Conservation (phyloP, 2,329 filamentous ascomycete species). For the Chalaropsis thielavioides region DNA sequence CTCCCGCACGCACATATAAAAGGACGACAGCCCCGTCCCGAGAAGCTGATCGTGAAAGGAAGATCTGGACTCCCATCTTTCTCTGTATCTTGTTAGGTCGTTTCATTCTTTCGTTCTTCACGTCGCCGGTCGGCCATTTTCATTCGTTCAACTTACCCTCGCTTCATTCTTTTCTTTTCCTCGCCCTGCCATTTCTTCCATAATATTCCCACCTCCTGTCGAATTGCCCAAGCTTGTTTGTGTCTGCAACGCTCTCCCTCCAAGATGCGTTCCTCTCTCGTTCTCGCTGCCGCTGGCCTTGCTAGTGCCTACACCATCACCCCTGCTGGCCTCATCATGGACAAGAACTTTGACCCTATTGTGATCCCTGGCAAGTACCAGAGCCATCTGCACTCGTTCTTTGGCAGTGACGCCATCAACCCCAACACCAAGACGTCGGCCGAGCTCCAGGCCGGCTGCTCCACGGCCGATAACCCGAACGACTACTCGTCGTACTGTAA, state of each 20-base stretch:
- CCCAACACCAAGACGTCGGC: slow-evolving; percentile 23
- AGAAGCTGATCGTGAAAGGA: background rate
- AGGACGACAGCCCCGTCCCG: background rate
- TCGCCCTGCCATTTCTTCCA: background rate
- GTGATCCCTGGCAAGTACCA: slow-evolving; percentile 24
- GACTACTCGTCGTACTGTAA: slow-evolving; percentile 33
- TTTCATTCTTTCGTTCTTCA: background rate
- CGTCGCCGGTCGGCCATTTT: background rate
- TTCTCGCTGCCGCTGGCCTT: background rate
- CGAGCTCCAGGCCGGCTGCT: slow-evolving; percentile 30
- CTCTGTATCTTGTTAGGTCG: background rate
- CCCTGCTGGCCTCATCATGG: slow-evolving; percentile 22
- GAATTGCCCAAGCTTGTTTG: background rate
- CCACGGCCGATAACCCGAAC: slow-evolving; percentile 32
- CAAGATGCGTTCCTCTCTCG: background rate
- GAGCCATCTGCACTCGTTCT: slow-evolving; percentile 27
- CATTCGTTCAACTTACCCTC: background rate
- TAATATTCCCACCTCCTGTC: background rate
- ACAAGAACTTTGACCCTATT: slow-evolving; percentile 26
- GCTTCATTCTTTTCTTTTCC: background rate
- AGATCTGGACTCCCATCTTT: background rate
- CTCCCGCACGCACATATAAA: background rate
- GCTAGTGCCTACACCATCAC: slow-evolving; percentile 21
- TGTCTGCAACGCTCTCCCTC: background rate
- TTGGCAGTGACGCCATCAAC: slow-evolving; percentile 26